Percentiles rank a stretch among this genome's conserved stretches.
phyloP scores from a whole-genome alignment of 805 yeast species.

The Maudiozyma pseudohumilis region DNA sequence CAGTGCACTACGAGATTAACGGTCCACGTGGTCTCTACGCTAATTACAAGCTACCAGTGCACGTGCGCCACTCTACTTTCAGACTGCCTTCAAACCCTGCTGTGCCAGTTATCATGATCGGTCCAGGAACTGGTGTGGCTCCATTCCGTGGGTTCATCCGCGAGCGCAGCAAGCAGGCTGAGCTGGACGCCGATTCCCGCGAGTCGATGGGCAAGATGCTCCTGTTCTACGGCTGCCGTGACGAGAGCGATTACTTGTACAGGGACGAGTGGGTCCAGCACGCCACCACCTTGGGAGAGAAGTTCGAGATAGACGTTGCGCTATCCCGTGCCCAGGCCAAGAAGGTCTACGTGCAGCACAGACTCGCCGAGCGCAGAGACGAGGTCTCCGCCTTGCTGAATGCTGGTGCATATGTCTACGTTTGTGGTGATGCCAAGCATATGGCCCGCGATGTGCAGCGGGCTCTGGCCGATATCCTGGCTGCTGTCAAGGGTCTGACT shows the following conservation, averaged over 20 bases:
- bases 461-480: conserved; percentile 53
- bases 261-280: conserved; percentile 83
- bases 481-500: conserved; percentile 51
- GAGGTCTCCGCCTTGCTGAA: conserved; percentile 37
- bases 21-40: conserved; percentile 66
- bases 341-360: conserved; percentile 78
- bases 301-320: conserved; percentile 69
- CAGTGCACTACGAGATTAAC: conserved; percentile 55
- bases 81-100: conserved; percentile 80
- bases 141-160: conserved; percentile 93
- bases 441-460: conserved; percentile 93
- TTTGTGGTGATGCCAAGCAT: conserved; percentile 92
- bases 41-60: conserved; percentile 65
- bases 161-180: conserved; percentile 60
- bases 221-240: conserved; percentile 84
- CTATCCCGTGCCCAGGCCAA: conserved; percentile 64
- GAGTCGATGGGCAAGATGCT: conserved; percentile 58
- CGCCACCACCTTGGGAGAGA: conserved; percentile 45
- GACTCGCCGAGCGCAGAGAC: conserved; percentile 42
- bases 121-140: conserved; percentile 98
- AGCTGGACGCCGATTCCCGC: conserved; percentile 25
- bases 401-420: conserved; percentile 82
- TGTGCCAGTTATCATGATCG: conserved; percentile 82
- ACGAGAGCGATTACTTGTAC: conserved; percentile 76
- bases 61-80: conserved; percentile 89